These are phyloP conservation scores for Pichia gijzeniarum DNA, from an alignment of 805 yeast species.

Conservation along the genomic window DNA sequence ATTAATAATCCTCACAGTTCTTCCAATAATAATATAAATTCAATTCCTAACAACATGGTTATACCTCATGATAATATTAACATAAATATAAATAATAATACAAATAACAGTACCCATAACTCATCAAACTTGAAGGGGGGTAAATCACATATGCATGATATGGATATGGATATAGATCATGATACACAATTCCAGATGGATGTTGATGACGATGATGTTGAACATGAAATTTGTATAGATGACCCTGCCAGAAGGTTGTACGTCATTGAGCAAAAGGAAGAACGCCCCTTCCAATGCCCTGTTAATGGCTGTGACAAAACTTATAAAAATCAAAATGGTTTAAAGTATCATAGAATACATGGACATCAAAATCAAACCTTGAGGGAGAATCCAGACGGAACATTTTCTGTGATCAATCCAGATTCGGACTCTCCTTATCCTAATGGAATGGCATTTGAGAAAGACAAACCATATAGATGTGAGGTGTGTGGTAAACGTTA, in stretches of 20 bases:
- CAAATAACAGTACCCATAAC: constrained; percentile 8
- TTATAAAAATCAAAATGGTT: constrained; percentile 94
- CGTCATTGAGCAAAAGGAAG: constrained; percentile 86
- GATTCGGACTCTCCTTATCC: constrained; percentile 82
- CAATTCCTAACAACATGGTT: constrained; percentile 13
- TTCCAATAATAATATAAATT: constrained; percentile 5
- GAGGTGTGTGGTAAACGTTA: constrained; percentile 97
- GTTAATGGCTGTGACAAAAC: constrained; percentile 97
- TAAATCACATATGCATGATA: neutral
- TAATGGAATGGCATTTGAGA: constrained; percentile 91
- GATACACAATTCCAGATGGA: constrained; percentile 32
- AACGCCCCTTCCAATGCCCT: constrained; percentile 94
- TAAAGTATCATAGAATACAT: constrained; percentile 90
- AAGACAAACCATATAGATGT: constrained; percentile 96
- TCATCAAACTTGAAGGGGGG: constrained; percentile 7
- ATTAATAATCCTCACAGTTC: constrained; percentile 12
- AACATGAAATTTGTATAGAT: constrained; percentile 71
- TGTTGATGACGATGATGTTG: constrained; percentile 24
- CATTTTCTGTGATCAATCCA: constrained; percentile 89
- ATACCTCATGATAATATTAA: neutral
- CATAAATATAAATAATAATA: constrained; percentile 1
- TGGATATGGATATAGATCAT: constrained; percentile 10
- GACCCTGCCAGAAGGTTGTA: constrained; percentile 95
- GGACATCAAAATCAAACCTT: constrained; percentile 96
- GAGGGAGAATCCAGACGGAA: constrained; percentile 87